Base-by-base conservation (phyloP, 306 rosid genomes). In the Fragaria iinumae region DNA sequence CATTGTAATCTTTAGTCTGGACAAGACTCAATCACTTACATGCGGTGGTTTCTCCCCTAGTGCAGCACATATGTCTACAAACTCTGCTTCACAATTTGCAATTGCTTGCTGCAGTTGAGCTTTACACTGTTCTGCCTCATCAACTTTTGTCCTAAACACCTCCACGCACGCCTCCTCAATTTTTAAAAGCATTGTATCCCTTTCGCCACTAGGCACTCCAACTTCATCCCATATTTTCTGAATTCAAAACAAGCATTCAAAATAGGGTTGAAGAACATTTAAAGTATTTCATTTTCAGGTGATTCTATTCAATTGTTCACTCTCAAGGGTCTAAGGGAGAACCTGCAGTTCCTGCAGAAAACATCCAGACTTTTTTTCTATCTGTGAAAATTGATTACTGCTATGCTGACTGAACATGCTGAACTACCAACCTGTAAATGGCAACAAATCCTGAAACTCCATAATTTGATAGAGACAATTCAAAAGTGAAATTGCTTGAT, bases 171-270 rank as follows among this genome's bases (percentile, higher is more conserved):
- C 83, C 49, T 86, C 86, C 77, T 90, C 91, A 25, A 89, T 87
- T 80, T 90, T 91, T 12, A 73, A 76, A 86, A 90, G 74, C 87
- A 86, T 86, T 45, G 72, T 70, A 73, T 88, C 90, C 81, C 80
- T 88, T 48, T 83, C 80, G 39, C 74, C 72, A 53, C 83, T 88
- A 72, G 91, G 41, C 79, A 88, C 93, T 77, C 97, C 97, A 68
- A 89, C 83, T 83, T 93, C 96, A 64, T 93, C 91, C 97, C 97
- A 93, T 77, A 88, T 86, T 67, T 80, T 83, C 96, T 80, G 77
- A 67, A 79, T 79, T 76, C 82, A 78, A 69, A 70, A 59, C n/a
- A 48, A 77, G 55, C 76, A 79, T 59, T 4, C 0, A 36, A 36
- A 34, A 1, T 27, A 27, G 6, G 13, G 13, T 16, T 18, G 25